phyloP scores from a whole-genome alignment of 2,329 filamentous ascomycete species.

The Fusarium nanum region DNA sequence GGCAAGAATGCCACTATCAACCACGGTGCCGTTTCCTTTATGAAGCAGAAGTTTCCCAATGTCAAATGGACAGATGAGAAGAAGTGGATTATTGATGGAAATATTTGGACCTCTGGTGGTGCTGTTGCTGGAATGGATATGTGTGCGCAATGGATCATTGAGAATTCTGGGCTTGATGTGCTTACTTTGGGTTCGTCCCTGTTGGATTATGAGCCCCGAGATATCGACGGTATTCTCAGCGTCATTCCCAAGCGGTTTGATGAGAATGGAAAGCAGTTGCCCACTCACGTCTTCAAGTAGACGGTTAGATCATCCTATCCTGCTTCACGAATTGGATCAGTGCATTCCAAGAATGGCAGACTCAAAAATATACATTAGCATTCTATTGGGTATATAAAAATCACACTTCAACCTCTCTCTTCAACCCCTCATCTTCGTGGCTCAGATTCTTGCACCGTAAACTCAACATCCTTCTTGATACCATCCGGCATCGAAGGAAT shows the following conservation, averaged over 20 bases:
- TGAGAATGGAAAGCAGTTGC: constrained; percentile 47
- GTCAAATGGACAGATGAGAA: constrained; percentile 58
- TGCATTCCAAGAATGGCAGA: background rate
- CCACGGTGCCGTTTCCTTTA: constrained; percentile 48
- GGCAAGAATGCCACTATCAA: constrained; percentile 58
- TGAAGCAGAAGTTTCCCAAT: constrained; percentile 50
- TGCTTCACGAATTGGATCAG: background rate
- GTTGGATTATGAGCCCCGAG: constrained; percentile 53
- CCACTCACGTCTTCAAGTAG: constrained; percentile 33
- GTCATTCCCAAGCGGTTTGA: constrained; percentile 48
- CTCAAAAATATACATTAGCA: background rate
- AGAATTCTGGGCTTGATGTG: constrained; percentile 49
- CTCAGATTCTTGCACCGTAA: constrained; percentile 27
- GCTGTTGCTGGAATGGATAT: constrained; percentile 60
- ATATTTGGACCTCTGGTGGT: constrained; percentile 60
- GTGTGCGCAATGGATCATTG: constrained; percentile 55
- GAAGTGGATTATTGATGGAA: constrained; percentile 59
- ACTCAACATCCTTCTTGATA: constrained; percentile 40
- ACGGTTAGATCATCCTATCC: fast-evolving
- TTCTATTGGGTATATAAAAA: background rate
- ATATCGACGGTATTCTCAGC: constrained; percentile 46
- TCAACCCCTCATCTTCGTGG: background rate
- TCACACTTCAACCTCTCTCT: fast-evolving
- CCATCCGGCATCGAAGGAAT: constrained; percentile 13
- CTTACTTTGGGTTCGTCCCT: constrained; percentile 32